These are phyloP conservation scores for Lachnellula cervina DNA, from an alignment of 2,329 filamentous ascomycete species.

Conservation along the genomic window DNA sequence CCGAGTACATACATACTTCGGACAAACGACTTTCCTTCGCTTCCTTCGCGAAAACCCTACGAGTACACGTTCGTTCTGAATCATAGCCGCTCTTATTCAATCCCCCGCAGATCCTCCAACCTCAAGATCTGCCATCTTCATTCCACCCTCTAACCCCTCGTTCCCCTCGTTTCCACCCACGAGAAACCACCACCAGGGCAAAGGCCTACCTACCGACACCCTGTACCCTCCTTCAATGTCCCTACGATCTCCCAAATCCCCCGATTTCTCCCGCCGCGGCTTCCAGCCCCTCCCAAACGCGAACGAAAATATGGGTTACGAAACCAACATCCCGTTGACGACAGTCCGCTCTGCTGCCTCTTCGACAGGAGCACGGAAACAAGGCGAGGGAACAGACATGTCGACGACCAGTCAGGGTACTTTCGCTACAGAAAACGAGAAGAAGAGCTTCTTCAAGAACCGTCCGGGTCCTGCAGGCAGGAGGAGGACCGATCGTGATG, in stretches of 20 bases:
- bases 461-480: constrained; percentile 35
- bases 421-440: constrained; percentile 20
- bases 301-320: constrained; percentile 18
- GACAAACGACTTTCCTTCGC: constrained; percentile 1
- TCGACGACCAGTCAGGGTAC: not conserved
- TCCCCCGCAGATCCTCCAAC: not conserved
- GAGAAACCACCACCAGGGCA: not conserved
- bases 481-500: constrained; percentile 37
- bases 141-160: constrained; percentile 3
- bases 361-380: constrained; percentile 50
- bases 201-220: not conserved
- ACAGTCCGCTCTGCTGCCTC: constrained; percentile 51
- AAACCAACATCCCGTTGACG: constrained; percentile 49
- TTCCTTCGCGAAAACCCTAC: not conserved
- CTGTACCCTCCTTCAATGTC: constrained; percentile 19
- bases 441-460: constrained; percentile 22
- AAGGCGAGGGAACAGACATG: constrained; percentile 33
- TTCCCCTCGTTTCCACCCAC: not conserved
- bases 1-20: not conserved
- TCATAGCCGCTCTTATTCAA: not conserved
- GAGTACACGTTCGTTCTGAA: constrained; percentile 4
- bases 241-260: constrained; percentile 23
- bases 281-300: constrained; percentile 23
- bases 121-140: not conserved
- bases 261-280: constrained; percentile 22